Conservation (phyloP, 2,329 filamentous ascomycete species). For the Scytalidium lignicola region DNA sequence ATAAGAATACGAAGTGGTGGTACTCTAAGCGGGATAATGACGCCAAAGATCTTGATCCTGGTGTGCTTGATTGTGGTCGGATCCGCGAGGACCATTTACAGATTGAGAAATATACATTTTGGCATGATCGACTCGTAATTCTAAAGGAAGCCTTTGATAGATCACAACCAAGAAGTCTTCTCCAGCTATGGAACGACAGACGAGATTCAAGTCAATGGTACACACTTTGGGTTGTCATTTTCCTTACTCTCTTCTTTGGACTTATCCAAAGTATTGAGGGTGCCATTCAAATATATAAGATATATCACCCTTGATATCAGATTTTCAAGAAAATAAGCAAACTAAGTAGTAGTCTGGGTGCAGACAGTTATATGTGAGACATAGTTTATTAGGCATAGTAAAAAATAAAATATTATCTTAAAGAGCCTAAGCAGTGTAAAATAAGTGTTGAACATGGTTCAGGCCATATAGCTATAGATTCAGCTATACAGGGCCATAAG, state of each 20-base stretch:
- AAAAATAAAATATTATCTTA: too few species aligned
- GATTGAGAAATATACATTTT: conserved; percentile 32
- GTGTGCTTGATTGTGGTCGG: conserved; percentile 22
- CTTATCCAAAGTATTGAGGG: conserved; percentile 37
- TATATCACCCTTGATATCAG: conserved; percentile 4
- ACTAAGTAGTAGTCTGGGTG: too few species aligned
- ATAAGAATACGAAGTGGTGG: conserved; percentile 20
- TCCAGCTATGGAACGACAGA: conserved; percentile 38
- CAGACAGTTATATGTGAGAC: too few species aligned
- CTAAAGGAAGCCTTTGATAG: conserved; percentile 39
- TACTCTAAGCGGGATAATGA: conserved; percentile 12
- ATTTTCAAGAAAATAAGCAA: too few species aligned
- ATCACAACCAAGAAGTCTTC: conserved; percentile 28
- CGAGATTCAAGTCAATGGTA: conserved; percentile 39
- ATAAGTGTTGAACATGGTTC: too few species aligned
- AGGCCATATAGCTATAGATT: too few species aligned
- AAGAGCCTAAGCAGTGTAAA: too few species aligned
- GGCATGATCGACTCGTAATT: conserved; percentile 37
- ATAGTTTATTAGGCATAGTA: too few species aligned
- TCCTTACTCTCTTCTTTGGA: conserved; percentile 34
- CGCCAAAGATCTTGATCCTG: conserved; percentile 22
- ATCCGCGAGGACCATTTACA: conserved; percentile 29
- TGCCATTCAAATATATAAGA: conserved; percentile 34
- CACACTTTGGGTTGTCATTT: conserved; percentile 40
- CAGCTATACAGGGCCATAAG: too few species aligned